A percentile compares a stretch with the other conserved stretches of the same genome.
phyloP scores from a whole-genome alignment of 2,329 filamentous ascomycete species.

The Colletotrichum sp. region DNA sequence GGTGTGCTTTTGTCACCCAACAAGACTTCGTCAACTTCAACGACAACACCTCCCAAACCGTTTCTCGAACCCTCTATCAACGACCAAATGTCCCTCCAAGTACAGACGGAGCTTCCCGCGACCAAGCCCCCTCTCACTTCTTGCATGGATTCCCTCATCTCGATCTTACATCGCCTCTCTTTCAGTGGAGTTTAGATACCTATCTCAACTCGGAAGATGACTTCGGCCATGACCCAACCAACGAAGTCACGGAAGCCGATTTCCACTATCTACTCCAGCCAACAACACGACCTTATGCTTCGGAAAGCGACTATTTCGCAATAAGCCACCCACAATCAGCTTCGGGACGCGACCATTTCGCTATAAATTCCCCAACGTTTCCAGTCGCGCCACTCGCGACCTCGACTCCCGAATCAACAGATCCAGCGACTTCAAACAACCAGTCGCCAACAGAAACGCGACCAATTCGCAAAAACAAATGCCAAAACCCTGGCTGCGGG shows the following conservation, averaged over 20 bases:
- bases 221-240: background rate
- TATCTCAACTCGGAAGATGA: background rate
- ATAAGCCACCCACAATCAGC: background rate
- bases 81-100: background rate
- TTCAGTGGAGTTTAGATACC: background rate
- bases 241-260: background rate
- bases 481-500: background rate
- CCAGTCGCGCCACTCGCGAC: background rate
- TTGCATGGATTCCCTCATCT: background rate
- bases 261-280: background rate
- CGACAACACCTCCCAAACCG: background rate
- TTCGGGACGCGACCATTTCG: background rate
- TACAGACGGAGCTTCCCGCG: background rate
- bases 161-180: background rate
- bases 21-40: background rate
- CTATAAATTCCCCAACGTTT: background rate
- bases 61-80: background rate
- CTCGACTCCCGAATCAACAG: background rate
- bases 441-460: background rate
- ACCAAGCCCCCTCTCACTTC: background rate
- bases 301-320: background rate
- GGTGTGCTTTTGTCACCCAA: background rate
- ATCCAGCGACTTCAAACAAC: background rate
- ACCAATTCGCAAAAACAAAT: background rate
- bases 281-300: background rate